Percentiles rank a stretch among this genome's conserved stretches.
phyloP scores from a whole-genome alignment of 495 filamentous ascomycete genomes.

The Aspergillus kassunensis region DNA sequence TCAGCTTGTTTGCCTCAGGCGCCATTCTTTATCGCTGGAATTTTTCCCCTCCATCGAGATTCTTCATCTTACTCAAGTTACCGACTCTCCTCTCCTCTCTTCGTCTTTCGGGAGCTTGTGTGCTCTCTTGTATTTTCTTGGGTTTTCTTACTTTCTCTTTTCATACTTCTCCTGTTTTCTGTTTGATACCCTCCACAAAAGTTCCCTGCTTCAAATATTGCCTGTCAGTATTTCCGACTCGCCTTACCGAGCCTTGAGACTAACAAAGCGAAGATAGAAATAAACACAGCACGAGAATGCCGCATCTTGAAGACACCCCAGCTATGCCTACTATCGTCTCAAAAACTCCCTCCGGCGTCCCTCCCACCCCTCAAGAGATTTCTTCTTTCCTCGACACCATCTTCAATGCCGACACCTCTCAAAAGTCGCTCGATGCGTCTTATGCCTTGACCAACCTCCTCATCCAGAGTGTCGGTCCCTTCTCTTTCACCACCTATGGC shows the following conservation, averaged over 20 bases:
- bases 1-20: slow-evolving; percentile 14
- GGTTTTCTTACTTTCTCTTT: slow-evolving; percentile 6
- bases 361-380: slow-evolving; percentile 71
- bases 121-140: background rate
- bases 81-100: slow-evolving; percentile 2
- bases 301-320: slow-evolving; percentile 54
- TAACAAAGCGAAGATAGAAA: slow-evolving; percentile 1
- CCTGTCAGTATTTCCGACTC: background rate
- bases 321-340: slow-evolving; percentile 58
- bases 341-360: slow-evolving; percentile 47
- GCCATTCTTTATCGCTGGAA: slow-evolving; percentile 10
- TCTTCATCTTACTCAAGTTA: slow-evolving; percentile 6
- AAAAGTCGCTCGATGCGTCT: slow-evolving; percentile 79
- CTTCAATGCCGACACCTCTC: slow-evolving; percentile 77
- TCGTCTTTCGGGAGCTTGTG: background rate
- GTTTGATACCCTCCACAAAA: slow-evolving; percentile 10
- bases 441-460: slow-evolving; percentile 80
- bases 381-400: slow-evolving; percentile 66
- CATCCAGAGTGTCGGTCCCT: slow-evolving; percentile 71
- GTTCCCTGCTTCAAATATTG: background rate
- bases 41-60: slow-evolving; percentile 16
- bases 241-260: background rate
- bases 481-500: slow-evolving; percentile 70
- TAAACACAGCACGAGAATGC: slow-evolving; percentile 49
- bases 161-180: slow-evolving; percentile 3